These are phyloP conservation scores for Cytospora schulzeri DNA, from an alignment of 2,329 filamentous ascomycete genomes.

Conservation along the genomic window DNA sequence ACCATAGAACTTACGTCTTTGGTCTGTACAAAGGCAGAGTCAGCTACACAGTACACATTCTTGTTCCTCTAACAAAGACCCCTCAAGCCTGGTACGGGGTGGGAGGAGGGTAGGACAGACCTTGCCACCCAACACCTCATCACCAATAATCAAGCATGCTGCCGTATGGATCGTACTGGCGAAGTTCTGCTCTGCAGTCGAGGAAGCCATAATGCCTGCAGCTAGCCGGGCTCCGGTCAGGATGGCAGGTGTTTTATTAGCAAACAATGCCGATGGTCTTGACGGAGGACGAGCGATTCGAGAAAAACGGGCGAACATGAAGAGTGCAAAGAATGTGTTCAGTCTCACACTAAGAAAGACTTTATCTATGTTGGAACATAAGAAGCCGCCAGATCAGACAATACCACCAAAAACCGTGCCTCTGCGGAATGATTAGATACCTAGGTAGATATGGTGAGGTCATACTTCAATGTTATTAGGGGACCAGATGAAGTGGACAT, in stretches of 20 bases:
- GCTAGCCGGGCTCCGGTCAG: slow-evolving; percentile 8
- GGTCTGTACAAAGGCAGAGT: slow-evolving; percentile 29
- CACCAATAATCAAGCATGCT: slow-evolving; percentile 92
- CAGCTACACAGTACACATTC: slow-evolving; percentile 17
- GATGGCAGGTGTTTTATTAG: slow-evolving; percentile 25
- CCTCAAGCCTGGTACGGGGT: neutral
- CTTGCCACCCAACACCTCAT: slow-evolving; percentile 95
- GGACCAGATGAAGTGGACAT: neutral
- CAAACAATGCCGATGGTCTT: slow-evolving; percentile 59
- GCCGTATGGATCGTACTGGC: slow-evolving; percentile 80
- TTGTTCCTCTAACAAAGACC: neutral
- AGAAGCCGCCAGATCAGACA: neutral
- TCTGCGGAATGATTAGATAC: neutral
- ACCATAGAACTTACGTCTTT: slow-evolving; percentile 32
- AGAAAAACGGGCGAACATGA: slow-evolving; percentile 76
- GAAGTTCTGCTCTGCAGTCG: slow-evolving; percentile 57
- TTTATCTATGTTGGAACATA: neutral
- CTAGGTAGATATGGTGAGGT: slow-evolving; percentile 16
- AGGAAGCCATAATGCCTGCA: slow-evolving; percentile 45
- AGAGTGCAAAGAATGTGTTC: slow-evolving; percentile 7
- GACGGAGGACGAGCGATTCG: slow-evolving; percentile 73
- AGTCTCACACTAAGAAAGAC: neutral
- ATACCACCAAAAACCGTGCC: neutral
- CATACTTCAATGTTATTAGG: slow-evolving; percentile 18
- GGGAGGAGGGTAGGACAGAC: slow-evolving; percentile 47